Percentiles rank a stretch among this genome's conserved stretches.
Evolutionary conservation across 257 asterid genomes (phyloP).

Genomic region (Galeopsis tetrahit): DNA sequence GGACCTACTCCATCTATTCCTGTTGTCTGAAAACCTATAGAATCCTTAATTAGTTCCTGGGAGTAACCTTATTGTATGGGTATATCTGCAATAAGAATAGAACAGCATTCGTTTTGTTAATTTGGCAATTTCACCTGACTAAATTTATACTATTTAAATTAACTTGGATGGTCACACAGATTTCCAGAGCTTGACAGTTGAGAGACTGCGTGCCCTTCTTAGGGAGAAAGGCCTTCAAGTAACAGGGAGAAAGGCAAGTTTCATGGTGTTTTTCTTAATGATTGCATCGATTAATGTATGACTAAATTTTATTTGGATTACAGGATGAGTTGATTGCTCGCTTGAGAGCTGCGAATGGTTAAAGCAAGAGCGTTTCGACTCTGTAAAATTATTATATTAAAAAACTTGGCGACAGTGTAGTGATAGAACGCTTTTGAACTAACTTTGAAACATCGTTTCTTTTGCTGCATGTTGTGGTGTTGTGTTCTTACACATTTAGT

Average conservation of each 20-base stretch:
- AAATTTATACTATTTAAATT: slow-evolving; percentile 2
- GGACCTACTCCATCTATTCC: not conserved
- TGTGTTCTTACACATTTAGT: slow-evolving; percentile 19
- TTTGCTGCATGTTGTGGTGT: slow-evolving; percentile 22
- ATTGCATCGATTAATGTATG: not conserved
- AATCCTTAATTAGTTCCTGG: not conserved
- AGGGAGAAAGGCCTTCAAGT: slow-evolving; percentile 72
- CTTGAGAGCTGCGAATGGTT: slow-evolving; percentile 45
- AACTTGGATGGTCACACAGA: slow-evolving; percentile 40
- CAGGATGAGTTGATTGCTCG: slow-evolving; percentile 80
- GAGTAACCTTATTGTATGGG: not conserved
- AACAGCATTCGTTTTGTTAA: not conserved
- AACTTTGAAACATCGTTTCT: slow-evolving; percentile 18
- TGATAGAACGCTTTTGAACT: slow-evolving; percentile 26
- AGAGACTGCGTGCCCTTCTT: slow-evolving; percentile 66
- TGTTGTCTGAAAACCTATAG: not conserved
- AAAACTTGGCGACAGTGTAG: slow-evolving; percentile 26
- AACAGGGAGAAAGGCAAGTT: slow-evolving; percentile 78
- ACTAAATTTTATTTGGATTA: slow-evolving; percentile 11
- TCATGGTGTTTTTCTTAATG: not conserved
- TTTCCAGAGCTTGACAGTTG: slow-evolving; percentile 69
- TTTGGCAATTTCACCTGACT: not conserved
- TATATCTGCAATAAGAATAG: slow-evolving; percentile 4
- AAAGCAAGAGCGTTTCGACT: slow-evolving; percentile 27
- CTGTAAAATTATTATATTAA: slow-evolving; percentile 29